These are phyloP conservation scores for Caloboletus firmus DNA, from an alignment of 1,284 basidiomycete genomes.

Conservation along the genomic window DNA sequence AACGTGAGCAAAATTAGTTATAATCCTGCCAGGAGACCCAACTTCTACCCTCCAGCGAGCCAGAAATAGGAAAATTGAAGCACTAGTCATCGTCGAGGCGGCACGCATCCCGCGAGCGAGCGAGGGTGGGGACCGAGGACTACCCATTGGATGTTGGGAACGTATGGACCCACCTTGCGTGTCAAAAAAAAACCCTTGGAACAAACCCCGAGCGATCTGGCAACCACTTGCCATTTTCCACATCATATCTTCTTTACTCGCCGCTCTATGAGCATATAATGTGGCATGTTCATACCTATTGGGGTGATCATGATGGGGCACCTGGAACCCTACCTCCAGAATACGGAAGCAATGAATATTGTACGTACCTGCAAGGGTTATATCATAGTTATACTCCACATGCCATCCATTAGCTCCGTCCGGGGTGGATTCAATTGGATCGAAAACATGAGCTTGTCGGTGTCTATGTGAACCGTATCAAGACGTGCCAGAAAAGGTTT, in stretches of 20 bases:
- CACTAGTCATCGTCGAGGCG: neutral
- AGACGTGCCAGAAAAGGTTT: neutral
- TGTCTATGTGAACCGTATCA: neutral
- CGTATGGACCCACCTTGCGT: neutral
- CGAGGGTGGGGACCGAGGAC: neutral
- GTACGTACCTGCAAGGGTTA: too few species aligned
- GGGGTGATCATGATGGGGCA: neutral
- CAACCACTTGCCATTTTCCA: too few species aligned
- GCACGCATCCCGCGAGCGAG: neutral
- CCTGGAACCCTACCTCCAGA: neutral
- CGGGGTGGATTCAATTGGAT: neutral
- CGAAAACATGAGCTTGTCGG: neutral
- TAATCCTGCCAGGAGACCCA: neutral
- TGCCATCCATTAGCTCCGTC: too few species aligned
- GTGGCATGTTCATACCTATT: too few species aligned
- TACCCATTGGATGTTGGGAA: neutral
- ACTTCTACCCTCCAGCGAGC: neutral
- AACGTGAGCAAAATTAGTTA: neutral
- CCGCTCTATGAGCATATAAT: neutral
- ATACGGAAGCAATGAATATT: too few species aligned
- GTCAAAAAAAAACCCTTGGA: too few species aligned
- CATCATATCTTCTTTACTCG: neutral
- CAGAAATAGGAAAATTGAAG: neutral
- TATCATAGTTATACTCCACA: too few species aligned
- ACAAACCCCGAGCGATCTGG: too few species aligned